Base-by-base conservation (phyloP, 495 filamentous ascomycete species). In the Hypoxylon cercidicola region DNA sequence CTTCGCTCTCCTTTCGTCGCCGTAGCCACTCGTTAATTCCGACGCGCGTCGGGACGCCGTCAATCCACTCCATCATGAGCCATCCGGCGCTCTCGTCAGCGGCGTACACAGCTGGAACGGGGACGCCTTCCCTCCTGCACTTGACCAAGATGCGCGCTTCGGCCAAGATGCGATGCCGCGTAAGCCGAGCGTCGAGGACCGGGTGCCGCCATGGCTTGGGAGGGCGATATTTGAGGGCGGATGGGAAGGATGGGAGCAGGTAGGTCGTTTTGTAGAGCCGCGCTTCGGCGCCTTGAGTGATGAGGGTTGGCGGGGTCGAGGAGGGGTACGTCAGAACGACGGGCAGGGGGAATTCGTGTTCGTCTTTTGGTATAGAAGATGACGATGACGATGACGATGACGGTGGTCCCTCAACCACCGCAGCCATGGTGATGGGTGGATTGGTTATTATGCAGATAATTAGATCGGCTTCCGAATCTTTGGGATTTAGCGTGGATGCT, bases 201-300 rank as follows among this genome's bases (percentile, higher is more conserved):
- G 94, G 93, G 74, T 99, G 96, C 0, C 95, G 89, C 82, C 96
- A 99, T 20, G 90, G 85, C 77, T 99, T 99, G 21, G 89, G 82
- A 4, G 96, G 95, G 11, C 95, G 93, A 84, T 96, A 87, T 79
- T 99, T 99, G 58, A 98, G 88, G 0, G 93, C 92, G 69, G 87
- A 90, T 12, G 89, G 87, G 44, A 84, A 83, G 58, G 77, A 64
- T 56, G 91, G 85, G 12, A 82, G 70, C 67, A 97, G 90, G 79
- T 91, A 93, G 65, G 84, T 87, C 8, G 93, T 94, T 68, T 85
- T 85, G 90, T 93, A 98, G 73, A 99, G 83, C 70, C 93, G 91
- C 45, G 90, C 92, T 85, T 99, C 95, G 75, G 95, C 95, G 79
- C 95, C 95, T 83, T 97, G 95, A 35, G 89, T 86, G 59, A 97